Evolutionary conservation across 2,329 filamentous ascomycete genomes (phyloP), one percentile per base, ranked within the genome.

Genomic region (Teratosphaeriaceae sp.): DNA sequence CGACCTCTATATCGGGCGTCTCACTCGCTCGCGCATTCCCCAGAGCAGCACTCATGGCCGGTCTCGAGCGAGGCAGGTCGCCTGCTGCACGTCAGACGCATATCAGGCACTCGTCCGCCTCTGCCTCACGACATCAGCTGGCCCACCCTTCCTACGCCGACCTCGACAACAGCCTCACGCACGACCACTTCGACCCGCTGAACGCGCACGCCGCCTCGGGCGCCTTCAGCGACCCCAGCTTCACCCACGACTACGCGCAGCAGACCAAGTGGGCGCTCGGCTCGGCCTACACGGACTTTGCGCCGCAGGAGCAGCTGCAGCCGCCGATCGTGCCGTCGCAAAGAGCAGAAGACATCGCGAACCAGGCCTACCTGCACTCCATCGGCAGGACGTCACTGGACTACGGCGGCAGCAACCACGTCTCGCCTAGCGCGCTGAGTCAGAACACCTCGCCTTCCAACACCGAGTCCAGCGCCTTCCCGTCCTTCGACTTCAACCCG

Each of bases 391-490:
- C 42, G 8, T 39, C 48, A 57, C 85, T 64, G 83, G 82, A 60
- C 76, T 78, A 38, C 71, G 45, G 43, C 38, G 44, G 47, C 34
- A 53, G 49, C 46, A 52, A 51, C 29, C 49, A 55, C 42, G 41
- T 52, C 54, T 44, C 65, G 61, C 43, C 52, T 27, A 33, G 43
- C 29, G 46, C 46, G 31, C 40, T 52, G 38, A 49, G 40, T 27
- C 43, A 45, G 27, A 40, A 34, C 39, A 62, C 65, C 46, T 53
- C 57, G 31, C 59, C 65, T 41, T 60, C 65, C 36, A 48, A 53
- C 48, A 56, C 57, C 47, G 54, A 57, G 23, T 43, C 51, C 41
- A 62, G 56, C 55, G 63, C 85, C 54, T 87, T 84, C 56, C 75
- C 80, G 3, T 61, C 72, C 7, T 66, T 72, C 38, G 69, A 72